Evolutionary conservation across 2,329 filamentous ascomycete genomes (phyloP).

Genomic region (Hansfordia pulvinata): DNA sequence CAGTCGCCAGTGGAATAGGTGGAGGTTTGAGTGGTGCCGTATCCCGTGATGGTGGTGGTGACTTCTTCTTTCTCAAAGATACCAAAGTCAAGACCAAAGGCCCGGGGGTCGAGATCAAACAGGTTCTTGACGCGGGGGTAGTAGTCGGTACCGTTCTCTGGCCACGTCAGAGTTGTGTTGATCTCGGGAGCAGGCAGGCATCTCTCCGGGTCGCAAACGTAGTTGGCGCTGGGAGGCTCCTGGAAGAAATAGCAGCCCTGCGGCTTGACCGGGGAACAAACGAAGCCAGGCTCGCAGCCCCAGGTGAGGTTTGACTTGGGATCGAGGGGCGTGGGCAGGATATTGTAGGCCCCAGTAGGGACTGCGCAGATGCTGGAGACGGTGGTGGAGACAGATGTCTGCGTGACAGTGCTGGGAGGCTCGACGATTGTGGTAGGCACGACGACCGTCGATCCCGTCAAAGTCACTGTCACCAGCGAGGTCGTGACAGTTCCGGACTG

Average conservation of each 20-base stretch:
- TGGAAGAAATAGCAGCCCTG: slow-evolving; percentile 36
- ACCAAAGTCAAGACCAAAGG: slow-evolving; percentile 48
- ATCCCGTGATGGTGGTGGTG: slow-evolving; percentile 17
- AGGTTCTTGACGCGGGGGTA: slow-evolving; percentile 41
- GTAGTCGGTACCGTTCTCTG: slow-evolving; percentile 28
- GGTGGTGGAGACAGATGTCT: slow-evolving; percentile 13
- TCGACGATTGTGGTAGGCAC: slow-evolving; percentile 9
- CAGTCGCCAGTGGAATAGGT: slow-evolving; percentile 42
- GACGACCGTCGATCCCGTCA: slow-evolving; percentile 4
- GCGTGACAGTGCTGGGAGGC: slow-evolving; percentile 13
- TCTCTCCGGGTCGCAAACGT: slow-evolving; percentile 27
- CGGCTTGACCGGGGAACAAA: slow-evolving; percentile 39
- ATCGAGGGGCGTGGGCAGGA: slow-evolving; percentile 12
- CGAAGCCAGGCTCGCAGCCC: slow-evolving; percentile 37
- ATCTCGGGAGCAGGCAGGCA: slow-evolving; percentile 29
- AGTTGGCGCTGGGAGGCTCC: slow-evolving; percentile 28
- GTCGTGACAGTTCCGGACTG: too few relatives aligned
- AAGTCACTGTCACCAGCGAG: too few relatives aligned
- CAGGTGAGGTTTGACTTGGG: slow-evolving; percentile 29
- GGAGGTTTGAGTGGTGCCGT: slow-evolving; percentile 13
- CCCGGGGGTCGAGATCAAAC: slow-evolving; percentile 48
- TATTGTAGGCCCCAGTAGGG: slow-evolving; percentile 19
- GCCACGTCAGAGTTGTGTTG: slow-evolving; percentile 26
- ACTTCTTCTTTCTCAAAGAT: slow-evolving; percentile 39
- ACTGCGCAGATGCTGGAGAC: slow-evolving; percentile 25